Conservation (phyloP, 768 basidiomycete species). For the Royoungia palumana region DNA sequence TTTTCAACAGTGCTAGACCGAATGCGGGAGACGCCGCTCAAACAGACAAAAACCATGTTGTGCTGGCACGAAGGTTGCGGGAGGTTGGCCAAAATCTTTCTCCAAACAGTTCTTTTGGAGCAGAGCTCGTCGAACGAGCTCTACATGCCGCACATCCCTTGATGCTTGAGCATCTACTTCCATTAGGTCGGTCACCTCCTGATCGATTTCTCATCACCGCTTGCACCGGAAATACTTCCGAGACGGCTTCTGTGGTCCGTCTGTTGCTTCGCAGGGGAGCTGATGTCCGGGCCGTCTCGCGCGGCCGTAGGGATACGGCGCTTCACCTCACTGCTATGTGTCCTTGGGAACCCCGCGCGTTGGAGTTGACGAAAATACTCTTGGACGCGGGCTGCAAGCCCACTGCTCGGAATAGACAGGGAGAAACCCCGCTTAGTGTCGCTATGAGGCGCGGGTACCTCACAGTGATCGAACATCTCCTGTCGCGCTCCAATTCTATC, state of each 20-base stretch:
- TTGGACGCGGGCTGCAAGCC: conserved; percentile 2
- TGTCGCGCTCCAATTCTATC: not conserved
- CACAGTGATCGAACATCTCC: not conserved
- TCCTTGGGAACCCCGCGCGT: not conserved
- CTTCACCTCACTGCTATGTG: not conserved
- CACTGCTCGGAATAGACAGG: not conserved
- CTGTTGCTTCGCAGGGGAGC: conserved; percentile 5
- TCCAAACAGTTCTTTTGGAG: not conserved
- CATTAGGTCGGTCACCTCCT: not conserved
- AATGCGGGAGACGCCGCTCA: not conserved
- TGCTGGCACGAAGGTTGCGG: not conserved
- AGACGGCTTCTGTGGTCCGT: not conserved
- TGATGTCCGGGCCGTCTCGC: not conserved
- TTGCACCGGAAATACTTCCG: not conserved
- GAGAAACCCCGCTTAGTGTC: not conserved
- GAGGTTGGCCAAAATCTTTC: not conserved
- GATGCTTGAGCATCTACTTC: conserved; percentile 1
- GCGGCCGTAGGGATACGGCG: not conserved
- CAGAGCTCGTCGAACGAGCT: not conserved
- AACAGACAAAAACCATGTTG: not conserved
- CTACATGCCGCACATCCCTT: not conserved
- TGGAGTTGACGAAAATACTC: conserved; percentile 1
- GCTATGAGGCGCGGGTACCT: not conserved
- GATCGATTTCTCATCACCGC: not conserved
- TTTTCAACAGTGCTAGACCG: conserved; percentile 6